These are phyloP conservation scores for Plasmodium fragile DNA, from an alignment of 169 alveolate species.

Conservation along the genomic window DNA sequence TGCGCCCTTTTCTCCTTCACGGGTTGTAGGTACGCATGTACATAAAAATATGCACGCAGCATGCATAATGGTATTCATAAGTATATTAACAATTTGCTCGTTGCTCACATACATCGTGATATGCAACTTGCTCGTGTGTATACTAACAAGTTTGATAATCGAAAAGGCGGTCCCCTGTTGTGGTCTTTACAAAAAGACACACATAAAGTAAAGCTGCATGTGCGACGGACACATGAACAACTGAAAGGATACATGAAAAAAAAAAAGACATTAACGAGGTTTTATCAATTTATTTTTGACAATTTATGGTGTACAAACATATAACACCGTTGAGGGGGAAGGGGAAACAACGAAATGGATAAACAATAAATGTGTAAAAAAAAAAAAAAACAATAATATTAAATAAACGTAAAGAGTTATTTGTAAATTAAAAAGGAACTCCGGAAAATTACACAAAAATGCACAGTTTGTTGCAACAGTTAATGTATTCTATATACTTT, in stretches of 20 bases:
- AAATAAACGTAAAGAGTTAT: not conserved
- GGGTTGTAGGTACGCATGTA: not conserved
- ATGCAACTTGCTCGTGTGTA: conserved; percentile 1
- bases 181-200: not conserved
- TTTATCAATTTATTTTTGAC: conserved; percentile 14
- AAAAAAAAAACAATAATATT: not conserved
- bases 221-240: not conserved
- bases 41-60: not conserved
- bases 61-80: not conserved
- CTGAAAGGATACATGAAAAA: not conserved
- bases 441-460: not conserved
- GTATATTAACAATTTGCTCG: not conserved
- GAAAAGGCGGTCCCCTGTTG: not conserved
- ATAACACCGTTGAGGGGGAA: not conserved
- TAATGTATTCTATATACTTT: not conserved
- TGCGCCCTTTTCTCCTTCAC: not conserved
- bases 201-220: not conserved
- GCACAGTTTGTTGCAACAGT: not conserved
- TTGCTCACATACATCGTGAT: not conserved
- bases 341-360: not conserved
- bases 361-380: not conserved
- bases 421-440: not conserved
- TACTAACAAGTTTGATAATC: not conserved
- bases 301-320: not conserved
- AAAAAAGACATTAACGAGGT: not conserved